Base-by-base conservation (phyloP, 768 basidiomycete genomes). In the Naganishia friedmannii region DNA sequence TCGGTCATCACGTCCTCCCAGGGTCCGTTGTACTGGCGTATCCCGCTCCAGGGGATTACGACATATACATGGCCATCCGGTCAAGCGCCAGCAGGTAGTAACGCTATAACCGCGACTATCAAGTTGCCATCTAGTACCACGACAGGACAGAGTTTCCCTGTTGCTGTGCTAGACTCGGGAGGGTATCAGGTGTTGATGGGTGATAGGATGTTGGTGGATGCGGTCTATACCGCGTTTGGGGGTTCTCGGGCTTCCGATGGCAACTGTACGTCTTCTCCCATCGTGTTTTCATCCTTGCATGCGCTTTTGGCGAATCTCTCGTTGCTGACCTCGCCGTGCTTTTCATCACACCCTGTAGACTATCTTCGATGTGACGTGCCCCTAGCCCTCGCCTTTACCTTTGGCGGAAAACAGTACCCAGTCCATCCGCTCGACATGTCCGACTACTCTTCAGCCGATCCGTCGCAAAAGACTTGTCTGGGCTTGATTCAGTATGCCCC, bases 381-480 rank as follows among this genome's bases (percentile, higher is more conserved):
- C 54, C 34, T 80, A 15, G 51, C 78, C 1, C 37, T 80, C 34
- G 66, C 74, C 4, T 80, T 80, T 76, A 77, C 68, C 15, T 77
- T 80, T 63, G 74, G 66, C 51, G 75, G 76, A 2, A 46, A 71
- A 54, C 53, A 66, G 37, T 74, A 73, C 56, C 72, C 79, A 13
- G 72, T 77, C 12, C 79, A 80, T 60, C 79, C 79, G 10, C 76
- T 80, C 45, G 79, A 80, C 42, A 77, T 79, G 77, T 75, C 73
- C 17, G 78, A 74, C 53, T 67, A 76, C 34, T 77, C 75, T 51
- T 74, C 79, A 4, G 32, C 66, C 26, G 78, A 77, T 65, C 58
- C 75, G 1, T 73, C 73, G 54, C 77, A 77, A 54, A 69, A 69
- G 34, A 77, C 74, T 39, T 80, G 79, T 54, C 73, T 79, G 39